phyloP scores from a whole-genome alignment of 2,329 filamentous ascomycete species.

The Xylariaceae sp. region DNA sequence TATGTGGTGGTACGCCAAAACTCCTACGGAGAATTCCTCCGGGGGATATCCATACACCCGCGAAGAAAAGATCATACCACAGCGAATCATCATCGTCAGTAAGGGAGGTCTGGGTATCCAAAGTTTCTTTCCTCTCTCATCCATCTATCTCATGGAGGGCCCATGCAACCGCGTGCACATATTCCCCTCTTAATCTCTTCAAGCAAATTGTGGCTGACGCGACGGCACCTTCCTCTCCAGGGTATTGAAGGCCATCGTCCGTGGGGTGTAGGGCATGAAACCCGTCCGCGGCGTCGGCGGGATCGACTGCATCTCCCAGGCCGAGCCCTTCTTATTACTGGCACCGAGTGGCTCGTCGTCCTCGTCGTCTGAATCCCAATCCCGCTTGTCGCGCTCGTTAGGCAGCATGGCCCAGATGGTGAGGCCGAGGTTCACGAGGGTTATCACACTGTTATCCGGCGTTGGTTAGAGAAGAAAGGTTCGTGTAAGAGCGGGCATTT shows the following conservation, averaged over 20 bases:
- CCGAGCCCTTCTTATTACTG: conserved; percentile 51
- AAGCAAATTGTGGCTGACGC: conserved; percentile 44
- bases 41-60: conserved; percentile 11
- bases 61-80: conserved; percentile 1
- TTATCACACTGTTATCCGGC: conserved; percentile 58
- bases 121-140: conserved; percentile 11
- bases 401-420: conserved; percentile 65
- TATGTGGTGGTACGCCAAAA: conserved; percentile 20
- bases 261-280: conserved; percentile 63
- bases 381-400: conserved; percentile 59
- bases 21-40: conserved; percentile 7
- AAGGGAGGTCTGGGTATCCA: conserved; percentile 13
- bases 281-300: conserved; percentile 45
- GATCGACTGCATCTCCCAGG: conserved; percentile 66
- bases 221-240: conserved; percentile 65
- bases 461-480: conserved; percentile 8
- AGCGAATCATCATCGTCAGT: conserved; percentile 5
- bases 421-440: conserved; percentile 64
- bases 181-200: neutral
- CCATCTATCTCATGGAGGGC: neutral
- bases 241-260: conserved; percentile 72
- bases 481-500: neutral
- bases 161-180: neutral
- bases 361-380: conserved; percentile 50
- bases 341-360: conserved; percentile 43